Evolutionary conservation across 768 basidiomycete species (phyloP), one percentile per base, ranked within the genome.

Genomic region (Mycena amicta): DNA sequence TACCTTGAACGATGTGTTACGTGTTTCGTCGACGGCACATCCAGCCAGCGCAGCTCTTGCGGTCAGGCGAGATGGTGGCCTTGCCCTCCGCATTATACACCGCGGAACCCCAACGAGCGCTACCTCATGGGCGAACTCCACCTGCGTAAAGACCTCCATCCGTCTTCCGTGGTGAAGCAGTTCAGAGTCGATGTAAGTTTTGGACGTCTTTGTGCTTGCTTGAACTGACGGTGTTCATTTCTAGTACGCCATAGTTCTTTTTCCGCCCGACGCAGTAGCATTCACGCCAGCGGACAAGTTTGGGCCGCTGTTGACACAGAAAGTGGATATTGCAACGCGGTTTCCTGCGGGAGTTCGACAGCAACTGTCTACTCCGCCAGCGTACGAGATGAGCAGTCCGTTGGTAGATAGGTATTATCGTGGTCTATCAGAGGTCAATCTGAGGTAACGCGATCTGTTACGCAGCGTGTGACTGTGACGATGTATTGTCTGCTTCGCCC

Each of bases 1-100:
- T 62, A 54, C 27, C 39, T 62, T 11, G 52, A 62, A 11, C 61
- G 56, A 43, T 25, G 33, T 18, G 56, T 62, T 15, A 27, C 12
- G 20, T 57, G 47, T 25, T 18, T 41, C 3, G 50, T 62, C 6
- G 55, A 20, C 3, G 43, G 43, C 30, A 20, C 49, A 8, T 13
- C 40, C 1, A 52, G 3, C 6, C 12, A 55, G 1, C 13, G 54
- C 49, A 52, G 13, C n/a, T 37, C 41, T 0, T 62, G 56, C n/a
- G 56, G 56, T 15, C 52, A 62, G 45, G 56, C 61, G 5, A 45
- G 37, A 3, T 62, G 61, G 61, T 55, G 60, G 55, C 55, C 56
- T 2, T 55, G 52, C 27, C 5, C 41, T 15, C 33, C 33, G 33
- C 18, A 37, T 18, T 23, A 20, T 49, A 62, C 26, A 43, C 29